Base-by-base conservation (phyloP, 495 filamentous ascomycete genomes). In the Penicillium tannophilum region DNA sequence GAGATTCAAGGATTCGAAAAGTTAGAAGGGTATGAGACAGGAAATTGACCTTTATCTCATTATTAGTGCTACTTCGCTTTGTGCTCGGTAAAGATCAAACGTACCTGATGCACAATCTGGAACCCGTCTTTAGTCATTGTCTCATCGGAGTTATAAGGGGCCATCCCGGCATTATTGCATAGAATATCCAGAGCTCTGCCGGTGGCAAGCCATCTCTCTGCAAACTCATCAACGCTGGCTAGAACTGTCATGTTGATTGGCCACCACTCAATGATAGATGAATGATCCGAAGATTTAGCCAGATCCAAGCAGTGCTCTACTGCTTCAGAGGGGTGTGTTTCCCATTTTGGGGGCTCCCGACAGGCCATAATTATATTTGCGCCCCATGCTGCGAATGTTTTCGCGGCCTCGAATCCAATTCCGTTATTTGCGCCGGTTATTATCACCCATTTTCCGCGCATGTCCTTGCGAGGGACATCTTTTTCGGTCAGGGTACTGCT, bases 181-280 rank as follows among this genome's bases (percentile, higher is more conserved):
- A 71, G 60, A 6, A 71, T 52, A 43, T 71, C 66, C 31, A 71
- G 31, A 17, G 62, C 17, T 14, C 54, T 51, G 23, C 55, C 43
- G 1, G 28, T 52, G 9, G 39, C 7, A 12, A 67, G 4, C 69
- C 69, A 71, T 23, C 66, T 66, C 7, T 58, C 17, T 5, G 58
- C 73, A 51, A 85, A 84, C 0, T 66, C 65, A 26, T 78, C 71
- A 12, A 84, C 65, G 1, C 76, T 82, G 7, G 56, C 54, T 42
- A 82, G 74, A 5, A 69, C 66, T 12, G 65, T 68, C 69, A 86
- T 77, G 48, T 86, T 82, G 1, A 88, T 53, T 8, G 70, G 61
- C 76, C 81, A 83, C 43, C 81, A 78, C 35, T 84, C 74, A 17
- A 77, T 76, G 0, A 36, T 71, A 1, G 76, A 60, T 7, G 50